phyloP scores from a whole-genome alignment of 2,329 filamentous ascomycete species.

The Colletotrichum trifolii region DNA sequence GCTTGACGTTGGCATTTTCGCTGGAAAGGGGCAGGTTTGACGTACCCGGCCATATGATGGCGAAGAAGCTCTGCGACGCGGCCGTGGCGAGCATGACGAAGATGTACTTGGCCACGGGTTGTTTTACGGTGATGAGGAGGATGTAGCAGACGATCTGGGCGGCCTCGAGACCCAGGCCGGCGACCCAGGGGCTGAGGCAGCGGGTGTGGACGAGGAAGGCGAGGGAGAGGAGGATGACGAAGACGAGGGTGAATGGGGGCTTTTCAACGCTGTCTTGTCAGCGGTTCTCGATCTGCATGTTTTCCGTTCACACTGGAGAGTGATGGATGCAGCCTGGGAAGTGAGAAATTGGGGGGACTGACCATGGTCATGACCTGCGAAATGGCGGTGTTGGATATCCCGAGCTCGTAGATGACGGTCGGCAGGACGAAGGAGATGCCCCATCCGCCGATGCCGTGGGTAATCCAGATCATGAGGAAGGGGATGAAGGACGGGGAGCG shows the following conservation, averaged over 20 bases:
- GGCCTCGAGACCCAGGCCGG: constrained; percentile 44
- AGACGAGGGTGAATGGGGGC: constrained; percentile 41
- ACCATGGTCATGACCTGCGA: constrained; percentile 45
- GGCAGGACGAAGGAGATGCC: constrained; percentile 43
- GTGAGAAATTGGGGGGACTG: not conserved
- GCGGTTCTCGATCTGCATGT: too few relatives aligned
- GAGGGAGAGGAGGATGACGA: constrained; percentile 41
- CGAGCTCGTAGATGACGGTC: constrained; percentile 44
- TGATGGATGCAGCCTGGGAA: not conserved
- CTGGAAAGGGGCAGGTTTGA: not conserved
- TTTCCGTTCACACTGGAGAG: not conserved
- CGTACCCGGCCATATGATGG: constrained; percentile 51
- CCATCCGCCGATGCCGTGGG: constrained; percentile 44
- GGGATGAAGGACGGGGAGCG: constrained; percentile 40
- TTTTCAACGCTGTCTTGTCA: not conserved
- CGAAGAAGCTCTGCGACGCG: constrained; percentile 50
- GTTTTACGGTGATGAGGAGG: constrained; percentile 49
- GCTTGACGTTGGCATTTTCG: rapidly evolving
- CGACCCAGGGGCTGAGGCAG: constrained; percentile 40
- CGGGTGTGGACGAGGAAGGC: constrained; percentile 40
- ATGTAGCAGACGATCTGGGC: constrained; percentile 52
- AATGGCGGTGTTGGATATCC: constrained; percentile 42
- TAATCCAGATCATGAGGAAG: constrained; percentile 43
- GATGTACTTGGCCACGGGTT: constrained; percentile 48
- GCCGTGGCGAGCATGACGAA: constrained; percentile 53